Evolutionary conservation across 2,329 filamentous ascomycete species (phyloP).

Genomic region (Colletotrichum incanum): DNA sequence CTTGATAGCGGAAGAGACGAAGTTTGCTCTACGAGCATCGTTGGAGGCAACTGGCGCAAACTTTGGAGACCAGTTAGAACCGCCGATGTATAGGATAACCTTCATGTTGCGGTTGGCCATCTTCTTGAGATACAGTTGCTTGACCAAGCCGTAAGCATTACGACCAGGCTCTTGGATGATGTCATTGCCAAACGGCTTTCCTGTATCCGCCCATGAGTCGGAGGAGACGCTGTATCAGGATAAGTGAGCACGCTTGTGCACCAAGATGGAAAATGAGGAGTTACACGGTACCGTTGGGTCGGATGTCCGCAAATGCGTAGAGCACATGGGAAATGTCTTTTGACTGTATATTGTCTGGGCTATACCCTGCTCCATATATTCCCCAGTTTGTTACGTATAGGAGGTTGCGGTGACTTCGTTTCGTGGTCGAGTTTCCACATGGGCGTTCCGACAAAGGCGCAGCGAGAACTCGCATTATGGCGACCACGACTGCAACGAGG

Average conservation of each 20-base stretch:
- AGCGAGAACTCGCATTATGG: not conserved
- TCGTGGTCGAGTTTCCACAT: not conserved
- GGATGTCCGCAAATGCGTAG: conserved; percentile 37
- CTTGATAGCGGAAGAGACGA: conserved; percentile 78
- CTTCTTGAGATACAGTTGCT: conserved; percentile 85
- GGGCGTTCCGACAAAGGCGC: not conserved
- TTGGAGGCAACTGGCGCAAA: conserved; percentile 79
- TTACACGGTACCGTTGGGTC: conserved; percentile 36
- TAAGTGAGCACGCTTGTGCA: not conserved
- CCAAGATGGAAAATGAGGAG: not conserved
- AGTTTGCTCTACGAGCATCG: conserved; percentile 71
- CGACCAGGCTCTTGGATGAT: conserved; percentile 58
- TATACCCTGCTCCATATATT: conserved; percentile 32
- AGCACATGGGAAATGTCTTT: conserved; percentile 28
- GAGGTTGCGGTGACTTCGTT: conserved; percentile 17
- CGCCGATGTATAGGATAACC: conserved; percentile 84
- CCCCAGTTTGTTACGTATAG: conserved; percentile 40
- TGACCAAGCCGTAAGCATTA: conserved; percentile 86
- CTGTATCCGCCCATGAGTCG: conserved; percentile 53
- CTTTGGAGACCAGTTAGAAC: conserved; percentile 86
- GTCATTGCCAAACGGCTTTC: conserved; percentile 31
- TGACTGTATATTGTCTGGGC: conserved; percentile 22
- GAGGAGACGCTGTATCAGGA: conserved; percentile 47
- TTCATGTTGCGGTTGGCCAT: conserved; percentile 84
- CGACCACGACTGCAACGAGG: not conserved